Conservation (phyloP, 805 yeast genomes). For the Kodamaea neixiangensis region DNA sequence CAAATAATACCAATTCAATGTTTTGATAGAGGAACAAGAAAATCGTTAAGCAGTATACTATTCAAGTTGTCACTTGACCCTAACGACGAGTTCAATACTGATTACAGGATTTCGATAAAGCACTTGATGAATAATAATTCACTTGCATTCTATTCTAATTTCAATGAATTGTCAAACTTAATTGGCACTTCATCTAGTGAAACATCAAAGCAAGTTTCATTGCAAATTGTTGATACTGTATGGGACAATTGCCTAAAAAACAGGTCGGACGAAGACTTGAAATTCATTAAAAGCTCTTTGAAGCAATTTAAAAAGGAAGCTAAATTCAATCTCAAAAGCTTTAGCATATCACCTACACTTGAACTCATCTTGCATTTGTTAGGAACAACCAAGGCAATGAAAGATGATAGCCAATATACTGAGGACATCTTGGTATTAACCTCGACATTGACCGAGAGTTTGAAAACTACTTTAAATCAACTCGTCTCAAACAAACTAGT, state of each 20-base stretch:
- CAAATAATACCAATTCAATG: conserved; percentile 52
- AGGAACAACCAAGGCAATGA: not conserved
- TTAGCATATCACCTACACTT: conserved; percentile 4
- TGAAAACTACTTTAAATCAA: conserved; percentile 1
- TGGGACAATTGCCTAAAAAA: conserved; percentile 3
- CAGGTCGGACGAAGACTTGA: conserved; percentile 1
- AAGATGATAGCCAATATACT: not conserved
- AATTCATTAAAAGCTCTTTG: not conserved
- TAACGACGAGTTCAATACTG: not conserved
- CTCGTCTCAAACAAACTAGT: conserved; percentile 2
- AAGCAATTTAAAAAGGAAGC: not conserved
- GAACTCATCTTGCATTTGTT: conserved; percentile 9
- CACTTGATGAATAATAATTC: conserved; percentile 5
- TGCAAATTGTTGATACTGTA: conserved; percentile 1
- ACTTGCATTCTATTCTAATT: not conserved
- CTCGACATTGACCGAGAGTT: conserved; percentile 5
- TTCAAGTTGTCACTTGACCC: conserved; percentile 1
- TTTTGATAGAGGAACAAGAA: conserved; percentile 17
- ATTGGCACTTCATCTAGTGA: not conserved
- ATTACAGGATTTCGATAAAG: conserved; percentile 1
- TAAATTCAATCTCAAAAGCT: not conserved
- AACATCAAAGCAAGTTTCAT: conserved; percentile 5
- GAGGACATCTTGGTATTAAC: not conserved
- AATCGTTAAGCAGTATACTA: not conserved
- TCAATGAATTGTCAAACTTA: not conserved